Percentiles rank a stretch among this genome's conserved stretches.
Evolutionary conservation across 1,139 yeast species (phyloP).

Genomic region (Geotrichum candidum): DNA sequence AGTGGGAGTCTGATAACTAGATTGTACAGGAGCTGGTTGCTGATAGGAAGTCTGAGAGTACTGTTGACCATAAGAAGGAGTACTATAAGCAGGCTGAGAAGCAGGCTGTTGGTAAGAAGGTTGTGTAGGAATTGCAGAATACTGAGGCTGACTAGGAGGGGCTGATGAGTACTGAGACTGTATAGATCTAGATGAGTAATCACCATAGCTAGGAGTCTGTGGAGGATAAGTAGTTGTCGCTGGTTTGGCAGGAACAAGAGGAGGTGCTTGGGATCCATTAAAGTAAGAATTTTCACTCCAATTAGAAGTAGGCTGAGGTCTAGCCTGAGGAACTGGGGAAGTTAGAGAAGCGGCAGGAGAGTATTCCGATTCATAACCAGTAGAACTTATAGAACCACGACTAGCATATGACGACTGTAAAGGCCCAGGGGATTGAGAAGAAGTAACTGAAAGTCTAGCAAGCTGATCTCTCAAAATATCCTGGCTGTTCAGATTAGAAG

Average conservation of each 20-base stretch:
- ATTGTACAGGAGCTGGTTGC: conserved; percentile 16
- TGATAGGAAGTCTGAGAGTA: conserved; percentile 10
- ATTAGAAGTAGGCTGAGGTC: background rate
- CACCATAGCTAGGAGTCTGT: conserved; percentile 19
- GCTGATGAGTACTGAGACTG: conserved; percentile 3
- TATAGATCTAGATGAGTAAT: conserved; percentile 9
- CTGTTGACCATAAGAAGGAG: background rate
- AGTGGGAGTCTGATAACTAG: conserved; percentile 16
- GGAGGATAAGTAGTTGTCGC: conserved; percentile 13
- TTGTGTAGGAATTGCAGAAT: conserved; percentile 8
- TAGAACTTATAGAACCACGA: background rate
- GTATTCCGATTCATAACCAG: background rate
- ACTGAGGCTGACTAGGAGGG: conserved; percentile 13
- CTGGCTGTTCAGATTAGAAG: conserved; percentile 19
- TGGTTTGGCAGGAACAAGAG: conserved; percentile 11
- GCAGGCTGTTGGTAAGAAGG: conserved; percentile 20
- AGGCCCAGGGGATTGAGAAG: conserved; percentile 4
- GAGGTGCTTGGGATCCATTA: conserved; percentile 4
- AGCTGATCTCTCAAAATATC: conserved; percentile 27
- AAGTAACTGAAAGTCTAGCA: conserved; percentile 23
- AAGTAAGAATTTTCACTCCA: background rate
- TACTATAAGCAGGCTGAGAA: background rate
- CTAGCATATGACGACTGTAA: background rate
- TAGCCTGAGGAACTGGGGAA: background rate
- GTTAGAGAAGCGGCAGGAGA: background rate